Evolutionary conservation across 176 grass and related monocot genomes (phyloP).

Genomic region (Musa troglodytarum): DNA sequence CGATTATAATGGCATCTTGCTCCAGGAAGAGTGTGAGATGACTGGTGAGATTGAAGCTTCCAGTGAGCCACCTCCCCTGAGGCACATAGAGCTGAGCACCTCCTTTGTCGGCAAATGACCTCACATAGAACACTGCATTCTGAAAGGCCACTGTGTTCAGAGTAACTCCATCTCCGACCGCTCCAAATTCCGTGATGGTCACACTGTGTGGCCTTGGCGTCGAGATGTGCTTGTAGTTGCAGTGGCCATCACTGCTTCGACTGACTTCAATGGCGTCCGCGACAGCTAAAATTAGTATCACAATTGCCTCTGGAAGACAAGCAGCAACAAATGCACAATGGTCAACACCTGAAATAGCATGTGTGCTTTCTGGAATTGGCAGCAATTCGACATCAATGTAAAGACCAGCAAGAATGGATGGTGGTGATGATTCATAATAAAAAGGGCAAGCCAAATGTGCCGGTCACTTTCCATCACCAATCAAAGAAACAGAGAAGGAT

Average conservation of each 20-base stretch:
- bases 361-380: neutral
- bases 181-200: slow-evolving; percentile 86
- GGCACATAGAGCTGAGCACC: slow-evolving; percentile 90
- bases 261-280: neutral
- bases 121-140: slow-evolving; percentile 82
- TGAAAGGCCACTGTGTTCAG: slow-evolving; percentile 82
- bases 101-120: slow-evolving; percentile 85
- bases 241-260: slow-evolving; percentile 22
- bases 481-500: neutral
- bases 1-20: slow-evolving; percentile 57
- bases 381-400: neutral
- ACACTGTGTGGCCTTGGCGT: slow-evolving; percentile 65
- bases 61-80: slow-evolving; percentile 77
- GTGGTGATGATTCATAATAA: too few species aligned
- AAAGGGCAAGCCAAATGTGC: too few species aligned
- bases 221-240: slow-evolving; percentile 25
- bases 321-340: neutral
- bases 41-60: slow-evolving; percentile 93
- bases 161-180: slow-evolving; percentile 70
- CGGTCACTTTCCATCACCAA: neutral
- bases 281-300: neutral
- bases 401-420: too few species aligned
- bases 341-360: neutral
- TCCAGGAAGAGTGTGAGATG: slow-evolving; percentile 86
- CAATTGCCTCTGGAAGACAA: neutral